A percentile compares a stretch with the other conserved stretches of the same genome.
These are phyloP conservation scores for Termitomyces sp. DNA, from an alignment of 768 basidiomycete genomes.

Conservation along the genomic window DNA sequence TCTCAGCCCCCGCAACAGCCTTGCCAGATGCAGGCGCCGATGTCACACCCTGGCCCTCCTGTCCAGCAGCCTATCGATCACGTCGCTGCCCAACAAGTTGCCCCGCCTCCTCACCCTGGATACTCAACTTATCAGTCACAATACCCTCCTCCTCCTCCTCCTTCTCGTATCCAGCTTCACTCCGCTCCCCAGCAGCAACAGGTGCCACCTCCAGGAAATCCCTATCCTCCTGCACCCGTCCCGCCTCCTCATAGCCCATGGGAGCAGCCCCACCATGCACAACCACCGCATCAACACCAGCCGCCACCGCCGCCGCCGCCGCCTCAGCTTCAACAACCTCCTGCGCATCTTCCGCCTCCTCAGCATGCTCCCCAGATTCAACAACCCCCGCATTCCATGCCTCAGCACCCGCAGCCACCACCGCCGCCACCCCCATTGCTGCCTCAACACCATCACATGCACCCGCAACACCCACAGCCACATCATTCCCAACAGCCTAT, in stretches of 20 bases:
- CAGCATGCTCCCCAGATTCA: constrained; percentile 20
- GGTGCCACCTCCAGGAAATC: constrained; percentile 38
- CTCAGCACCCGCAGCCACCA: constrained; percentile 25
- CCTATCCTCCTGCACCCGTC: constrained; percentile 46
- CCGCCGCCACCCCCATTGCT: constrained; percentile 12
- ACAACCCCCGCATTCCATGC: constrained; percentile 21
- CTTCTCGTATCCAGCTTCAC: constrained; percentile 28
- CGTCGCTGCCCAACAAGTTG: constrained; percentile 37
- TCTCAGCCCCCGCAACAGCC: constrained; percentile 31
- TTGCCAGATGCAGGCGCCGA: constrained; percentile 32
- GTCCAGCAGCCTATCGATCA: constrained; percentile 41
- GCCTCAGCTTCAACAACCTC: constrained; percentile 19
- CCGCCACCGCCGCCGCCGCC: constrained; percentile 20
- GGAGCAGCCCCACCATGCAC: constrained; percentile 32
- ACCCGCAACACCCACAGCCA: constrained; percentile 17
- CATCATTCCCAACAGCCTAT: constrained; percentile 17
- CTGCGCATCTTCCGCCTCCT: constrained; percentile 17
- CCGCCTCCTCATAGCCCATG: constrained; percentile 41
- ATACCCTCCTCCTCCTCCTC: constrained; percentile 28
- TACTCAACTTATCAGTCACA: constrained; percentile 34
- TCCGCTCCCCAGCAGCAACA: constrained; percentile 30
- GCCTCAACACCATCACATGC: constrained; percentile 18
- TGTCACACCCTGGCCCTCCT: constrained; percentile 26
- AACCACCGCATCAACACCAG: constrained; percentile 25
- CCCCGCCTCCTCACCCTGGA: constrained; percentile 33